Evolutionary conservation across 2,329 filamentous ascomycete genomes (phyloP), one percentile per base, ranked within the genome.

Genomic region (Bipolaris victoriae): DNA sequence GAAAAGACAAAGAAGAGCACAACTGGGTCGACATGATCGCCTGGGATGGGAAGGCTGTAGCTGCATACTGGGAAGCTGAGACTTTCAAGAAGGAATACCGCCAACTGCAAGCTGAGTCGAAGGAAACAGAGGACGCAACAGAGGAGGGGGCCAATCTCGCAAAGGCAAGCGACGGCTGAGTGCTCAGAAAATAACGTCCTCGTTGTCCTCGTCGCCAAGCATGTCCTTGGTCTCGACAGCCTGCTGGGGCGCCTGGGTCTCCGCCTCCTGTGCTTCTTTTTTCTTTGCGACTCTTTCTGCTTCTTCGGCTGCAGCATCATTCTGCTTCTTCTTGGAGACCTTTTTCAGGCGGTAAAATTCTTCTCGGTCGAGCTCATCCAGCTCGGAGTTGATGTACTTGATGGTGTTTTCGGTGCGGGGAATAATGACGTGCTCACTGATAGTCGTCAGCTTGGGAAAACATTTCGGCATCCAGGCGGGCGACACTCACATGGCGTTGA

Each of bases 391-490:
- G 84, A 98, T 98, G 74, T 98, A 99, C 80, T 97, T 97, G 82
- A 99, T 99, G n/a, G 95, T 99, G 73, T 98, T 99, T 77, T 99
- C 95, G 13, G 95, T 99, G 65, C 95, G 86, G 11, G 95, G 95
- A 70, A 99, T 99, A 68, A 99, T 98, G 68, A 99, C 91, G 77
- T 96, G 90, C 78, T 95, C 91, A 71, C 87, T 90, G 65, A 16
- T 26, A 48, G 29, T 2, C 18, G 60, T 75, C 49, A 75, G 71
- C 36, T 50, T 45, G 20, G 44, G 43, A 31, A 26, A 20, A 13
- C 15, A 16, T 24, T 39, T 18, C 18, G 5, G 43, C 7, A 3
- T 24, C 41, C 49, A 31, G 43, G 39, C n/a, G 35, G 24, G 24
- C 50, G 46, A 60, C 61, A 81, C 86, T 77, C 80, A 92, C 88